Evolutionary conservation across 2,329 filamentous ascomycete species (phyloP).

Genomic region (Didymella exigua): DNA sequence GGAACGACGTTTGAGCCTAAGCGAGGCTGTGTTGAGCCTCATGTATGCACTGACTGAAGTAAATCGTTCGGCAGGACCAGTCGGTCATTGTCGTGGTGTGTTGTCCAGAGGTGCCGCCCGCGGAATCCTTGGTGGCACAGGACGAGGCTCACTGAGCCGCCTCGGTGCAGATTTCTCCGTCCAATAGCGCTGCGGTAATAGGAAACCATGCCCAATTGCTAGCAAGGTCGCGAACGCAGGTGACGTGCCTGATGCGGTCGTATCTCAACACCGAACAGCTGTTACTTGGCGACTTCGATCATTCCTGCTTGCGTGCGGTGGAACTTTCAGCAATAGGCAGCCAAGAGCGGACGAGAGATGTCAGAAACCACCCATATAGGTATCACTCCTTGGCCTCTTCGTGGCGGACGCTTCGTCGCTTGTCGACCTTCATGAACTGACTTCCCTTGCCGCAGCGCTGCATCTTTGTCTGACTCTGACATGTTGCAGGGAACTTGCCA

Average conservation of each 20-base stretch:
- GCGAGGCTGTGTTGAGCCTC: constrained; percentile 6
- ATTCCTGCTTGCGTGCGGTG: constrained; percentile 1
- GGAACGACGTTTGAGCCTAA: constrained; percentile 6
- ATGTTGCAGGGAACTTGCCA: not conserved
- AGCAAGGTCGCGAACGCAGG: constrained; percentile 2
- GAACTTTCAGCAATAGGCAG: constrained; percentile 2
- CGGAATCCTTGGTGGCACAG: constrained; percentile 3
- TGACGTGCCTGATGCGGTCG: not conserved
- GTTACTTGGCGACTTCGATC: constrained; percentile 12
- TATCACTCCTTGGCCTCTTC: constrained; percentile 1
- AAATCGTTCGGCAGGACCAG: constrained; percentile 2
- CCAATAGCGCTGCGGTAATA: constrained; percentile 5
- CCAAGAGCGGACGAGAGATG: constrained; percentile 5
- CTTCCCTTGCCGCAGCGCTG: not conserved
- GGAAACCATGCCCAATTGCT: not conserved
- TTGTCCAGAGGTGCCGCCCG: constrained; percentile 2
- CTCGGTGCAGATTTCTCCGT: constrained; percentile 13
- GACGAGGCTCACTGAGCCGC: constrained; percentile 16
- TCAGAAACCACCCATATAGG: not conserved
- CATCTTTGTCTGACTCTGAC: not conserved
- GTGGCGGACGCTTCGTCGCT: not conserved
- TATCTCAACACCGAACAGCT: not conserved
- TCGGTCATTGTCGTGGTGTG: constrained; percentile 1
- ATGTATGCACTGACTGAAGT: constrained; percentile 12
- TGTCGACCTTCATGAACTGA: not conserved